Conservation (phyloP, 768 basidiomycete genomes). For the Auriscalpium microsporum region DNA sequence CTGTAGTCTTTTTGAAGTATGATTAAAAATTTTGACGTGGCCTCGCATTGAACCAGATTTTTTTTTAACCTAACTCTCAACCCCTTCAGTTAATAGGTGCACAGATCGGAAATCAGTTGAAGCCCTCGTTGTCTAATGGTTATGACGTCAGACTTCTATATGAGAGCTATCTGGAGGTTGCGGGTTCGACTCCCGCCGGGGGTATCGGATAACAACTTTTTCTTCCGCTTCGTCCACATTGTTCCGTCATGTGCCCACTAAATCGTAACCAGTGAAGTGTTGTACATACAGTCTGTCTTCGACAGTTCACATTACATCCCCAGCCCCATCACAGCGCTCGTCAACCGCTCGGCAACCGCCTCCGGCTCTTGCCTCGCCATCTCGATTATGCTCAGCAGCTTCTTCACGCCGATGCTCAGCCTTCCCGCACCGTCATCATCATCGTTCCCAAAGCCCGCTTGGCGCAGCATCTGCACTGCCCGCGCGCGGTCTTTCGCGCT, state of each 20-base stretch:
- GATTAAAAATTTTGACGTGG: too few species aligned
- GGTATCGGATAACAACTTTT: slow-evolving; percentile 27
- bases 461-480: slow-evolving; percentile 57
- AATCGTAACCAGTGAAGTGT: background rate
- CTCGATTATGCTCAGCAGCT: slow-evolving; percentile 81
- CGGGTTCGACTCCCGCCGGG: slow-evolving; percentile 83
- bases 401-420: slow-evolving; percentile 88
- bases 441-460: slow-evolving; percentile 60
- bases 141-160: slow-evolving; percentile 87
- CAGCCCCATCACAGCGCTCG: slow-evolving; percentile 53
- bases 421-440: slow-evolving; percentile 35
- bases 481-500: slow-evolving; percentile 43
- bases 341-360: slow-evolving; percentile 64
- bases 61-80: too few species aligned
- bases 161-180: slow-evolving; percentile 61
- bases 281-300: background rate
- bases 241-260: background rate
- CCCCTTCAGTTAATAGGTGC: too few species aligned
- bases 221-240: background rate
- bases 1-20: too few species aligned
- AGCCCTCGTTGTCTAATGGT: slow-evolving; percentile 83
- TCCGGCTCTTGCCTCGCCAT: slow-evolving; percentile 97
- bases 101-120: too few species aligned
- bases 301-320: slow-evolving; percentile 21
- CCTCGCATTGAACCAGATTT: too few species aligned